Percentiles rank a stretch among this genome's conserved stretches.
Conservation (phyloP, 768 basidiomycete species). For the Leccinum uliginosum region DNA sequence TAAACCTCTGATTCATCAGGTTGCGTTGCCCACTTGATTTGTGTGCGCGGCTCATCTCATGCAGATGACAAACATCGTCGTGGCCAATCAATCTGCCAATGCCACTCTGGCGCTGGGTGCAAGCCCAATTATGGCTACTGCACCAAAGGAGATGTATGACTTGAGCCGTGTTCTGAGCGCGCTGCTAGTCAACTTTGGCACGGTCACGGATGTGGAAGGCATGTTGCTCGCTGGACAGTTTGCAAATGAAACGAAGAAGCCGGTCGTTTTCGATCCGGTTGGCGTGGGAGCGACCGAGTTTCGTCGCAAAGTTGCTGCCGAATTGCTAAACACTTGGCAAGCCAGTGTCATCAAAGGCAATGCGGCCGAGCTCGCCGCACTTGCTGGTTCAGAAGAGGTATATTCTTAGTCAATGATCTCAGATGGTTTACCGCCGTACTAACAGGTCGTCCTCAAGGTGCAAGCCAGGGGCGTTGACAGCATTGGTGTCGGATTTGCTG, state of each 20-base stretch:
- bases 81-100: constrained; percentile 86
- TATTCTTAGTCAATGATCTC: not conserved
- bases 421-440: not conserved
- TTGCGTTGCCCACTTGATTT: constrained; percentile 17
- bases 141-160: constrained; percentile 77
- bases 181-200: constrained; percentile 86
- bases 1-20: constrained; percentile 81
- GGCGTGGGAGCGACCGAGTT: constrained; percentile 81
- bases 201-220: constrained; percentile 62
- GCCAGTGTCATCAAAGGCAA: constrained; percentile 93
- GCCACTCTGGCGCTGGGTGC: constrained; percentile 82
- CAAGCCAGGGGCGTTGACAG: constrained; percentile 83
- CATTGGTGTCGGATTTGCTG: constrained; percentile 67
- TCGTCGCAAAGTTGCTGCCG: constrained; percentile 53
- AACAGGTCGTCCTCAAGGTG: constrained; percentile 40
- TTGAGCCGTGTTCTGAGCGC: constrained; percentile 61
- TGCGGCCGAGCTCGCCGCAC: constrained; percentile 78
- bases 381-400: constrained; percentile 77
- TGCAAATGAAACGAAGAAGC: constrained; percentile 67
- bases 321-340: constrained; percentile 74
- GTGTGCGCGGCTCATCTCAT: not conserved
- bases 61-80: constrained; percentile 88
- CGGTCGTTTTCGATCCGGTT: constrained; percentile 88
- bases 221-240: constrained; percentile 72
- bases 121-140: constrained; percentile 93